phyloP scores from a whole-genome alignment of 1,284 basidiomycete genomes.

The Ustilago sp. region DNA sequence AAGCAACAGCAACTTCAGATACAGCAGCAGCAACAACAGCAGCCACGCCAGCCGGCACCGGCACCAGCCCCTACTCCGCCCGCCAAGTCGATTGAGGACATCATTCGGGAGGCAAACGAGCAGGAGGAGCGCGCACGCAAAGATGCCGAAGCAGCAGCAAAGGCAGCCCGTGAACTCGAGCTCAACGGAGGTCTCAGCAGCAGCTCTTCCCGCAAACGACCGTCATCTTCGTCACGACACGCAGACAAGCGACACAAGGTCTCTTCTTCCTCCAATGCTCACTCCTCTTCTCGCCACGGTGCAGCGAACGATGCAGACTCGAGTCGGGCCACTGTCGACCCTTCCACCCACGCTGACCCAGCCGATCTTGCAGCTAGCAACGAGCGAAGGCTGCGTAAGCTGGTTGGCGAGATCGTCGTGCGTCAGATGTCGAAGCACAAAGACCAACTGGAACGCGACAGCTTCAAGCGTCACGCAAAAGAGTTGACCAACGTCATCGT shows the following conservation, averaged over 20 bases:
- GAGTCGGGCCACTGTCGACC: constrained; percentile 3
- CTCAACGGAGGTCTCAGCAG: constrained; percentile 15
- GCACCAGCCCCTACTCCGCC: constrained; percentile 13
- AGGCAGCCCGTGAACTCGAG: constrained; percentile 35
- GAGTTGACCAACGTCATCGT: constrained; percentile 86
- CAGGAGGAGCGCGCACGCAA: constrained; percentile 53
- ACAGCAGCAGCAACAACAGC: constrained; percentile 22
- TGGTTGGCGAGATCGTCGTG: constrained; percentile 90
- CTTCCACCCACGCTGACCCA: constrained; percentile 7
- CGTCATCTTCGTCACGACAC: constrained; percentile 34
- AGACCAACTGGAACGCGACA: constrained; percentile 81
- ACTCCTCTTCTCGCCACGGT: constrained; percentile 11
- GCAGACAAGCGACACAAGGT: constrained; percentile 48
- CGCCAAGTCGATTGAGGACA: constrained; percentile 62
- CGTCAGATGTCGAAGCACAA: constrained; percentile 90
- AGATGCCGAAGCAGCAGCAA: constrained; percentile 46
- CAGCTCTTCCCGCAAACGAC: constrained; percentile 35
- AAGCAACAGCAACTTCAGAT: constrained; percentile 31
- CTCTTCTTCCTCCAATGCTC: constrained; percentile 18
- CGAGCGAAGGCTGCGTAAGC: constrained; percentile 75
- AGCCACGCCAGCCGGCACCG: constrained; percentile 12
- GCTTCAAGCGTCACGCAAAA: constrained; percentile 94
- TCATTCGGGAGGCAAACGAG: constrained; percentile 66
- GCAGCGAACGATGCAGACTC: constrained; percentile 18
- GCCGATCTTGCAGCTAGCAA: constrained; percentile 25